Evolutionary conservation across 2,329 filamentous ascomycete genomes (phyloP).

Genomic region (Thyridium curvatum): DNA sequence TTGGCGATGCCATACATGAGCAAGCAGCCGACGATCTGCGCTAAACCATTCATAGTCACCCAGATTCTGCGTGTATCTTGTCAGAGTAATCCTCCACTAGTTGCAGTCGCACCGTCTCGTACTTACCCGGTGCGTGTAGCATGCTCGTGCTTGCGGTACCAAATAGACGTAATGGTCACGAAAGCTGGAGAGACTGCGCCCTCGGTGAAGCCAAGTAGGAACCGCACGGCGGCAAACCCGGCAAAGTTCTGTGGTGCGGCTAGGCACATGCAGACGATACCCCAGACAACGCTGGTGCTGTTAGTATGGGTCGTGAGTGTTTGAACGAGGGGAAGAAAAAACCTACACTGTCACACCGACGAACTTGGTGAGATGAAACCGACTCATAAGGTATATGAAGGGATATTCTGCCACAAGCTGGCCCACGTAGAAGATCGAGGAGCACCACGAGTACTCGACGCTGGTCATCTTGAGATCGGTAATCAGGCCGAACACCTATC

Average conservation of each 20-base stretch:
- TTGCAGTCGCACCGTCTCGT: no score
- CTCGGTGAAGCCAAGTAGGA: conserved; percentile 33
- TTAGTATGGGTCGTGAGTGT: background rate
- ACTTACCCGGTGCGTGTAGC: conserved; percentile 19
- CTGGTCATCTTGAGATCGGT: conserved; percentile 36
- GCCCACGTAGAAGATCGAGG: conserved; percentile 36
- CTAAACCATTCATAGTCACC: conserved; percentile 38
- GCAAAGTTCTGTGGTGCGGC: conserved; percentile 29
- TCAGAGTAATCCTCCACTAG: no score
- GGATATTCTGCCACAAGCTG: conserved; percentile 41
- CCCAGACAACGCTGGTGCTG: conserved; percentile 27
- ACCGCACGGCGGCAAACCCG: conserved; percentile 27
- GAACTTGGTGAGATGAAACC: conserved; percentile 41
- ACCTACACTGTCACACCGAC: conserved; percentile 39
- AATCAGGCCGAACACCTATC: conserved; percentile 30
- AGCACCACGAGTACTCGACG: conserved; percentile 41
- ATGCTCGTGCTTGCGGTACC: conserved; percentile 31
- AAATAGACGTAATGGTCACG: conserved; percentile 35
- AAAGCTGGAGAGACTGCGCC: conserved; percentile 36
- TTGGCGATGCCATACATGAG: conserved; percentile 45
- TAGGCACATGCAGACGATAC: conserved; percentile 32
- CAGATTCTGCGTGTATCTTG: conserved; percentile 15
- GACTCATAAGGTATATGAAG: conserved; percentile 44
- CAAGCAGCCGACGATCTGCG: conserved; percentile 36
- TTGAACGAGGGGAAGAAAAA: no score